phyloP scores from a whole-genome alignment of 192 early-diverging fungal species.

The Coemansia sp. region DNA sequence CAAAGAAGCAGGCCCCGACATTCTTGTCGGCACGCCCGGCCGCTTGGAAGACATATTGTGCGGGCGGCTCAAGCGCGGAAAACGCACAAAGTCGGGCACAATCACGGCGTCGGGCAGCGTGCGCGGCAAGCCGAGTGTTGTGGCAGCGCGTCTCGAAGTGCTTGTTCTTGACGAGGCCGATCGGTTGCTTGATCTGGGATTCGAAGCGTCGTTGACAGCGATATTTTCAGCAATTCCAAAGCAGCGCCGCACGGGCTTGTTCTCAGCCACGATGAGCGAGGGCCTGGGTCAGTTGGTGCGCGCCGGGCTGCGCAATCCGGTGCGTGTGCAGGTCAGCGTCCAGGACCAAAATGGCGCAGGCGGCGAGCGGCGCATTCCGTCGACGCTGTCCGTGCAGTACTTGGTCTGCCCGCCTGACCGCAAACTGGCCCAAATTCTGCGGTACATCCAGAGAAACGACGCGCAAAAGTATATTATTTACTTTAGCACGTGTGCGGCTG shows the following conservation, averaged over 20 bases:
- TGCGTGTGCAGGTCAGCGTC: conserved; percentile 85
- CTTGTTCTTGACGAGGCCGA: conserved; percentile 96
- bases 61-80: conserved; percentile 34
- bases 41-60: conserved; percentile 78
- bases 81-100: conserved; percentile 38
- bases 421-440: conserved; percentile 75
- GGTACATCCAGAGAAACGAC: conserved; percentile 58
- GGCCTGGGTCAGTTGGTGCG: conserved; percentile 77
- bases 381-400: conserved; percentile 68
- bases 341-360: conserved; percentile 63
- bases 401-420: conserved; percentile 76
- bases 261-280: conserved; percentile 97
- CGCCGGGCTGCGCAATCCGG: conserved; percentile 90
- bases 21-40: conserved; percentile 90
- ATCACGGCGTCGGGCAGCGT: conserved; percentile 39
- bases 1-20: conserved; percentile 67
- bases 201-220: conserved; percentile 71
- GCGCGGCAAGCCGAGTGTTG: conserved; percentile 53
- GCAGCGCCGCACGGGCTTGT: conserved; percentile 93
- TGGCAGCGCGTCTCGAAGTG: conserved; percentile 80
- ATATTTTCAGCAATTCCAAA: conserved; percentile 85
- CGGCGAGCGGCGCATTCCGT: conserved; percentile 27
- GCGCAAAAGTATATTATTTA: conserved; percentile 90
- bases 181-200: conserved; percentile 91
- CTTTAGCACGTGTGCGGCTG: conserved; percentile 92